Percentiles rank a stretch among this genome's conserved stretches.
Conservation (phyloP, 345 rosid species). For the Bruguiera gymnorhiza region DNA sequence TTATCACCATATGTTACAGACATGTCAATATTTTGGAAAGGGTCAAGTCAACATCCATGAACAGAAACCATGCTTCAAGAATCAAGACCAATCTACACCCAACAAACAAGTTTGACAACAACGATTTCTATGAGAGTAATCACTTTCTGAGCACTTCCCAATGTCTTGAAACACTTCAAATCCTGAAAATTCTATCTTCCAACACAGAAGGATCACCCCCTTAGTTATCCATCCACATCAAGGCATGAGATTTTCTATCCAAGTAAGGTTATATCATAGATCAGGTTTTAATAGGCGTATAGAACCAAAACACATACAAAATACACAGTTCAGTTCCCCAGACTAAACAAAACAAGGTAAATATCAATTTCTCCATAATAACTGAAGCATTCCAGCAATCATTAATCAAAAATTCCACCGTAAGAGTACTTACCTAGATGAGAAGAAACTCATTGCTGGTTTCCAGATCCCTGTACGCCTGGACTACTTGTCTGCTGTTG, state of each 20-base stretch:
- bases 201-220: not conserved
- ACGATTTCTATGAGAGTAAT: not conserved
- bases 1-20: no score
- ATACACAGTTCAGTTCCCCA: not conserved
- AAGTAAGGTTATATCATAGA: not conserved
- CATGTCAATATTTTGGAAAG: no score
- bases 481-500: conserved; percentile 24
- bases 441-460: conserved; percentile 27
- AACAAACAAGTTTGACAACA: not conserved
- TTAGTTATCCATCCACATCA: not conserved
- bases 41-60: not conserved
- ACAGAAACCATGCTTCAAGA: not conserved
- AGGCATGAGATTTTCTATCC: not conserved
- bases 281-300: not conserved
- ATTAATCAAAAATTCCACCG: not conserved
- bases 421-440: conserved; percentile 16
- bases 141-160: conserved; percentile 6
- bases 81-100: not conserved
- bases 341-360: not conserved
- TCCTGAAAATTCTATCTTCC: not conserved
- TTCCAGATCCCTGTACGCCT: conserved; percentile 22
- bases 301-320: not conserved
- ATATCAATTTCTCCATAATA: no score
- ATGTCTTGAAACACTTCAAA: not conserved
- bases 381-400: not conserved